phyloP scores from a whole-genome alignment of 768 basidiomycete genomes.

The Pleurotus tuoliensis region DNA sequence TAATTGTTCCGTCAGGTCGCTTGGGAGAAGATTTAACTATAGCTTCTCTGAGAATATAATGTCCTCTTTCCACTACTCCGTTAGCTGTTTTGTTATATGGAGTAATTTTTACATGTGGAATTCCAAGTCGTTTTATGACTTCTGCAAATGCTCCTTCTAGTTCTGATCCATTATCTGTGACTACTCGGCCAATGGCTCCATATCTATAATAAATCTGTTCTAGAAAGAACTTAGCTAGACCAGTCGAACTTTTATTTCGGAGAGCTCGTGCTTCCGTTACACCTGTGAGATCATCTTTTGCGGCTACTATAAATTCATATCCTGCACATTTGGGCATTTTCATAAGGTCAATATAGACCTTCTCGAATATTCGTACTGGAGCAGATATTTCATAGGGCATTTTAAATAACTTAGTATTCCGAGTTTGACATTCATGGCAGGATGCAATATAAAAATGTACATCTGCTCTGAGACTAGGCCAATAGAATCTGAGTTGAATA shows the following conservation, averaged over 20 bases:
- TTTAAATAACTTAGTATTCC: conserved; percentile 7
- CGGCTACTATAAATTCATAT: conserved; percentile 20
- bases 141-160: too few species aligned
- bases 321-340: conserved; percentile 18
- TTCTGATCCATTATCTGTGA: too few species aligned
- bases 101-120: too few species aligned
- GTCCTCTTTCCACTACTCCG: too few species aligned
- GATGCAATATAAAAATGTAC: conserved; percentile 19
- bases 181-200: too few species aligned
- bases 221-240: conserved; percentile 23
- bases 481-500: not conserved
- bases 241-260: conserved; percentile 3
- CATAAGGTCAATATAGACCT: conserved; percentile 23
- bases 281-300: conserved; percentile 24
- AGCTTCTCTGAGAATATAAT: too few species aligned
- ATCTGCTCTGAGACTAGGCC: conserved; percentile 19
- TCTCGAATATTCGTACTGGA: conserved; percentile 12
- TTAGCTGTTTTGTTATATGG: too few species aligned
- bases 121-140: too few species aligned
- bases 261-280: conserved; percentile 23
- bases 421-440: conserved; percentile 22
- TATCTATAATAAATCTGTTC: too few species aligned
- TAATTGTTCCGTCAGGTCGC: too few species aligned
- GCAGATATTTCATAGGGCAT: conserved; percentile 8
- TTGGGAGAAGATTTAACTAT: too few species aligned